Percentiles rank a stretch among this genome's conserved stretches.
Evolutionary conservation across 257 asterid genomes (phyloP).

Genomic region (Leptodermis oblonga): DNA sequence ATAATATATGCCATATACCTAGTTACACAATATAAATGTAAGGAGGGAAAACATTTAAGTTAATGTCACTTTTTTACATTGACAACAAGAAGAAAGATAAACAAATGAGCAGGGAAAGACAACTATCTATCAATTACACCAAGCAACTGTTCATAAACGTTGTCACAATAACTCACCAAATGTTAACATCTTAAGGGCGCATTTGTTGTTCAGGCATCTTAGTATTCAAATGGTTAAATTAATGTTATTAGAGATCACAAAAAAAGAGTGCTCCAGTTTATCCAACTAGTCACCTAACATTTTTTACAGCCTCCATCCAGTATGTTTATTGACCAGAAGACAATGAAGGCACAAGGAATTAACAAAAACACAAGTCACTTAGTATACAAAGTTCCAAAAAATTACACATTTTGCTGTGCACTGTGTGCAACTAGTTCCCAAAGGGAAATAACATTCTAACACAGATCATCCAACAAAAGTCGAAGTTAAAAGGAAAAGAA

Average conservation of each 20-base stretch:
- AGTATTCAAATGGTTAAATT: too few relatives aligned
- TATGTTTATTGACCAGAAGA: background rate
- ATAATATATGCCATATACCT: conserved; percentile 99
- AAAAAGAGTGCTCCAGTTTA: background rate
- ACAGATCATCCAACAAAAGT: background rate
- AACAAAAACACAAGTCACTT: background rate
- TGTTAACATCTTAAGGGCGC: background rate
- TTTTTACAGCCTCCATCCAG: background rate
- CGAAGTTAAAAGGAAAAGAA: background rate
- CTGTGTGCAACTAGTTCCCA: background rate
- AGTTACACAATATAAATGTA: background rate
- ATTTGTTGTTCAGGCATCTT: too few relatives aligned
- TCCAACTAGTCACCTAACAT: background rate
- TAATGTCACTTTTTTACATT: background rate
- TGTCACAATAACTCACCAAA: background rate
- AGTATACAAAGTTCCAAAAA: background rate
- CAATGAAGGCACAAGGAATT: background rate
- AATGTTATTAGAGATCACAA: too few relatives aligned
- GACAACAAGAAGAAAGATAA: background rate
- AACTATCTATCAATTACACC: background rate
- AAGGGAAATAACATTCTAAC: background rate
- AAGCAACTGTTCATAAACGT: background rate
- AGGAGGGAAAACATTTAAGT: background rate
- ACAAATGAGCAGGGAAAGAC: background rate
- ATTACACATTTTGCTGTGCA: background rate